Conservation (phyloP, 2,329 filamentous ascomycete species). For the Microsporum ferrugineum region DNA sequence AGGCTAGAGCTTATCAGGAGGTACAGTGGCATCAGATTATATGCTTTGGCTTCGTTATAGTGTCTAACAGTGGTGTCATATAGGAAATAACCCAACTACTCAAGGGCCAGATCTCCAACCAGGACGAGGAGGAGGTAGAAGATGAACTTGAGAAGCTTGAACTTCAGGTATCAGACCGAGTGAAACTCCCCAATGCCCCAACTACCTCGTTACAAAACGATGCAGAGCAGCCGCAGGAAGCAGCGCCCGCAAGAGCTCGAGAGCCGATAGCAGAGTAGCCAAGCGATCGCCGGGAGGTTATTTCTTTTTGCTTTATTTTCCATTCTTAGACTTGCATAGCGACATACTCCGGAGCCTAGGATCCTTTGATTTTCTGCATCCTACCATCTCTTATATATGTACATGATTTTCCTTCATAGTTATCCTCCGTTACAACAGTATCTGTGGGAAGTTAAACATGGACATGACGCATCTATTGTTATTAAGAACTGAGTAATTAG, state of each 20-base stretch:
- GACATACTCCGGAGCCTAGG: neutral
- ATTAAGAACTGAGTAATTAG: neutral
- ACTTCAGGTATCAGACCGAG: conserved; percentile 41
- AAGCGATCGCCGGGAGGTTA: neutral
- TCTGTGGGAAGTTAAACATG: neutral
- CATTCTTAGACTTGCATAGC: neutral
- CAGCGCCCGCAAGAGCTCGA: conserved; percentile 15
- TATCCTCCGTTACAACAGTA: neutral
- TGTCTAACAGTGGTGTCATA: conserved; percentile 4
- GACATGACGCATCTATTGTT: neutral
- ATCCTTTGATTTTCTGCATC: neutral
- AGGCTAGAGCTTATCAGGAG: conserved; percentile 83
- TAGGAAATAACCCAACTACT: conserved; percentile 91
- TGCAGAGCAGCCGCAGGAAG: conserved; percentile 22
- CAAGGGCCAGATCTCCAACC: conserved; percentile 74
- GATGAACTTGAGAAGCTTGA: conserved; percentile 81
- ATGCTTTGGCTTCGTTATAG: neutral
- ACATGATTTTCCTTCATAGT: neutral
- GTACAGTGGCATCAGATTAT: conserved; percentile 36
- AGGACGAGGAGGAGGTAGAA: conserved; percentile 96
- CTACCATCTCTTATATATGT: neutral
- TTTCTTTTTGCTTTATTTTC: neutral
- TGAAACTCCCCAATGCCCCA: conserved; percentile 31
- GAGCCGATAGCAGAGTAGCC: conserved; percentile 17
- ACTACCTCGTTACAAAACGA: conserved; percentile 23